Percentiles rank a stretch among this genome's conserved stretches.
These are phyloP conservation scores for Fusarium verticillioides DNA, from an alignment of 2,329 filamentous ascomycete species.

Conservation along the genomic window DNA sequence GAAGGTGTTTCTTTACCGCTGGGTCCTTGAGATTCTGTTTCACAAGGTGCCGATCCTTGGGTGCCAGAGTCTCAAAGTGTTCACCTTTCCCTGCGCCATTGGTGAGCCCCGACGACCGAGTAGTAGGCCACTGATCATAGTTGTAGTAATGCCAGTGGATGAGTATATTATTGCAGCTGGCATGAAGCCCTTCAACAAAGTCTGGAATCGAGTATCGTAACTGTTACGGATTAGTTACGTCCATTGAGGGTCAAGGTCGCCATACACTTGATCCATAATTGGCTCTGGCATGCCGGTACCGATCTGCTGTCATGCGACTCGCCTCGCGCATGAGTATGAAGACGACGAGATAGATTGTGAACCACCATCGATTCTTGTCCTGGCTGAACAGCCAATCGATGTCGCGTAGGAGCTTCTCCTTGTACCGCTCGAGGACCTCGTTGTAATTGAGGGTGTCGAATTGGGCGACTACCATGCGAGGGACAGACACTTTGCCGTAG, in stretches of 20 bases:
- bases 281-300: constrained; percentile 55
- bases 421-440: constrained; percentile 50
- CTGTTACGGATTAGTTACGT: constrained; percentile 31
- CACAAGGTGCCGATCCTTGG: constrained; percentile 50
- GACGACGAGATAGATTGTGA: constrained; percentile 51
- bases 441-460: constrained; percentile 56
- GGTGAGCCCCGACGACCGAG: constrained; percentile 41
- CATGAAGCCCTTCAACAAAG: constrained; percentile 58
- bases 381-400: constrained; percentile 51
- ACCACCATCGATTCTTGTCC: constrained; percentile 48
- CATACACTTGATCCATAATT: constrained; percentile 47
- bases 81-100: constrained; percentile 29
- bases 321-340: constrained; percentile 58
- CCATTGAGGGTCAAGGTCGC: not conserved
- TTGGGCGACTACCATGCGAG: constrained; percentile 59
- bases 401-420: constrained; percentile 48
- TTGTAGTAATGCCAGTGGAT: constrained; percentile 64
- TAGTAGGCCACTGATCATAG: constrained; percentile 44
- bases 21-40: constrained; percentile 42
- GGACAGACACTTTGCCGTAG: constrained; percentile 52
- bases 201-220: constrained; percentile 52
- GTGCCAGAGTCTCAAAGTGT: constrained; percentile 45
- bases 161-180: constrained; percentile 59
- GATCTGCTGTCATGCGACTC: constrained; percentile 53
- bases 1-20: constrained; percentile 41